Evolutionary conservation across 768 basidiomycete species (phyloP).

Genomic region (Pleurotus platypus): DNA sequence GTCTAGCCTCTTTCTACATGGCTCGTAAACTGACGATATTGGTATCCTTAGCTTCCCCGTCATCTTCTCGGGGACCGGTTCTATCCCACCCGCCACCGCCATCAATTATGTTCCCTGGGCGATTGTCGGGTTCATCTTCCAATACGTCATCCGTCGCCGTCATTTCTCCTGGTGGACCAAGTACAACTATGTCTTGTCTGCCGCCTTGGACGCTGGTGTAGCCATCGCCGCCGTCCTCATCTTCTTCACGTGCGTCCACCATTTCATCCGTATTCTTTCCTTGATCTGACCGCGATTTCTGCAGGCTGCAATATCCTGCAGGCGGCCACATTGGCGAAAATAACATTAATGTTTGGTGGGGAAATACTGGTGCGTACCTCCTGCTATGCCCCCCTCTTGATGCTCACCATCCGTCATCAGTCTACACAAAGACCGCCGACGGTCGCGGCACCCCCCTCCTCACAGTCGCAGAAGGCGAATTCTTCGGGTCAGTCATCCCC

Average conservation of each 20-base stretch:
- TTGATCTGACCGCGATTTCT: background rate
- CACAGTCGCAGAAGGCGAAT: conserved; percentile 17
- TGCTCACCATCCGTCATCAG: conserved; percentile 12
- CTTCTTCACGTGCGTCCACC: conserved; percentile 9
- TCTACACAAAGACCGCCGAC: conserved; percentile 38
- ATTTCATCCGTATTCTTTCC: conserved; percentile 11
- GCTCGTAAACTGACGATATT: background rate
- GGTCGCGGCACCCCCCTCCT: conserved; percentile 32
- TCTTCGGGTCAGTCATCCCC: conserved; percentile 27
- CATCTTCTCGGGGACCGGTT: conserved; percentile 56
- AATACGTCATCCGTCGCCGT: conserved; percentile 54
- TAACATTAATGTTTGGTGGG: conserved; percentile 9
- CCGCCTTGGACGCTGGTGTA: conserved; percentile 53
- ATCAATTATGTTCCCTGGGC: conserved; percentile 70
- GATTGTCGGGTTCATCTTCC: conserved; percentile 64
- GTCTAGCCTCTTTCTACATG: no score
- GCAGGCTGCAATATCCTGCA: conserved; percentile 11
- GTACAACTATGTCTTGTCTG: conserved; percentile 57
- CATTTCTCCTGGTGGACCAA: conserved; percentile 72
- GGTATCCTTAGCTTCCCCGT: conserved; percentile 39
- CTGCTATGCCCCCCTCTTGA: no score
- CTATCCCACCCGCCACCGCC: conserved; percentile 64
- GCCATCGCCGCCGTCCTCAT: conserved; percentile 41
- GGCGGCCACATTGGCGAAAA: conserved; percentile 7
- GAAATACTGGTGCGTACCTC: conserved; percentile 12